Evolutionary conservation across 768 basidiomycete species (phyloP).

Genomic region (Lyophyllum semitale): DNA sequence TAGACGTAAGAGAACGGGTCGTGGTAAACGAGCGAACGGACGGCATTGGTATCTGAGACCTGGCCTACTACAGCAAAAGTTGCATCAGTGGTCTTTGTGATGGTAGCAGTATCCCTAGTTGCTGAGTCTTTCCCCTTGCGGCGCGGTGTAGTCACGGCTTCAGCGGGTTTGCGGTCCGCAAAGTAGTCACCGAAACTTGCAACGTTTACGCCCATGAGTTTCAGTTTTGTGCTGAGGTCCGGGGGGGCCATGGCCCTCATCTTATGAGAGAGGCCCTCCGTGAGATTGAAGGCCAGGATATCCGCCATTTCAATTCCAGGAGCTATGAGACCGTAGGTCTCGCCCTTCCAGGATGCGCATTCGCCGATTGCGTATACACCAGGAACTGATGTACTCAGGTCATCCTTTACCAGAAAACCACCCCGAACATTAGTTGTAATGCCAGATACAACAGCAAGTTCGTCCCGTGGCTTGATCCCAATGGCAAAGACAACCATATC

Average conservation of each 20-base stretch:
- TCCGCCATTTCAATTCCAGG: slow-evolving; percentile 82
- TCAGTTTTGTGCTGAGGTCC: slow-evolving; percentile 72
- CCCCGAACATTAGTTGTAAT: slow-evolving; percentile 50
- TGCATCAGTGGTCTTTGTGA: neutral
- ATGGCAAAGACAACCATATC: slow-evolving; percentile 68
- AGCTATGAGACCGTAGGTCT: slow-evolving; percentile 74
- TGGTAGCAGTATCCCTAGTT: neutral
- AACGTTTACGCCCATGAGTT: slow-evolving; percentile 49
- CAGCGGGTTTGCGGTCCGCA: slow-evolving; percentile 43
- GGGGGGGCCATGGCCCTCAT: slow-evolving; percentile 51
- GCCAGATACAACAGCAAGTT: slow-evolving; percentile 56
- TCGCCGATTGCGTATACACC: slow-evolving; percentile 77
- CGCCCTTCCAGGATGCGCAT: slow-evolving; percentile 68
- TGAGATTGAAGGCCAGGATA: slow-evolving; percentile 72
- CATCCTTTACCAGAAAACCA: slow-evolving; percentile 61
- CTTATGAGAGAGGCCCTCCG: slow-evolving; percentile 42
- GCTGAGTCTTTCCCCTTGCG: neutral
- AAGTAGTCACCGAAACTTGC: slow-evolving; percentile 78
- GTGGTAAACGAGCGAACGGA: slow-evolving; percentile 55
- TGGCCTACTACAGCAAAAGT: slow-evolving; percentile 22
- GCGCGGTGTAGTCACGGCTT: neutral
- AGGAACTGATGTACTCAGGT: slow-evolving; percentile 54
- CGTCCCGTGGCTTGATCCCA: slow-evolving; percentile 72
- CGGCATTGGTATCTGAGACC: slow-evolving; percentile 40
- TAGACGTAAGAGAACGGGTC: slow-evolving; percentile 75